Base-by-base conservation (phyloP, 2,329 filamentous ascomycete genomes). In the Hortaea werneckii region DNA sequence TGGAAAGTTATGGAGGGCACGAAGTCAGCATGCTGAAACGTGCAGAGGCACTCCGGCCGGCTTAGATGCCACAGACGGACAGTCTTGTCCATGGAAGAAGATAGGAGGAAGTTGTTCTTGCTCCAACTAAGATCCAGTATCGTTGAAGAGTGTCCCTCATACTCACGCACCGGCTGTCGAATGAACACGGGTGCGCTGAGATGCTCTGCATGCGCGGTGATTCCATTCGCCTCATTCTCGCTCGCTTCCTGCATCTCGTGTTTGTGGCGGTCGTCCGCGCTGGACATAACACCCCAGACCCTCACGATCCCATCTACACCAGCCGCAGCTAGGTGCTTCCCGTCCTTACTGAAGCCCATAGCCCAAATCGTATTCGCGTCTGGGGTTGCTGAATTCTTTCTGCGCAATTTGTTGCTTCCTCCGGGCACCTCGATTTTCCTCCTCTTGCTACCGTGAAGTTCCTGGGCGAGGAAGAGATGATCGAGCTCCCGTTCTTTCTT, bases 31-130 rank as follows among this genome's bases (percentile, higher is more conserved):
- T 96, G 92, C 58, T 89, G 87, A 69, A 96, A 98, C 1, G 85
- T 88, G 65, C 88, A 95, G 0, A 98, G 73, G 58, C 88, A 95
- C 59, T 96, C 89, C 3, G 76, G 67, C 43, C 90, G 77, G 60
- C 79, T 90, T 51, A 92, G 75, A 65, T 98, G 92, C 90, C 92
- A 98, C 41, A 98, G 67, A 10, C 87, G 79, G 9, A 98, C 92
- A 0, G 89, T 95, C 70, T 95, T 95, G 64, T 98, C 92, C 88
- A 96, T 95, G 0, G 89, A 95, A 0, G 89, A 94, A 3, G 90
- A 95, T 11, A 98, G 73, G 28, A 98, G 67, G 56, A 98, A 98
- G 64, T 94, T 95, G 67, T 98, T 98, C 74, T 96, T 98, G 70
- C 90, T 96, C 92, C 92, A 98, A 63, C 87, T 94, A 49, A 98